Evolutionary conservation across 2,329 filamentous ascomycete species (phyloP).

Genomic region (Trichoderma pleuroti): DNA sequence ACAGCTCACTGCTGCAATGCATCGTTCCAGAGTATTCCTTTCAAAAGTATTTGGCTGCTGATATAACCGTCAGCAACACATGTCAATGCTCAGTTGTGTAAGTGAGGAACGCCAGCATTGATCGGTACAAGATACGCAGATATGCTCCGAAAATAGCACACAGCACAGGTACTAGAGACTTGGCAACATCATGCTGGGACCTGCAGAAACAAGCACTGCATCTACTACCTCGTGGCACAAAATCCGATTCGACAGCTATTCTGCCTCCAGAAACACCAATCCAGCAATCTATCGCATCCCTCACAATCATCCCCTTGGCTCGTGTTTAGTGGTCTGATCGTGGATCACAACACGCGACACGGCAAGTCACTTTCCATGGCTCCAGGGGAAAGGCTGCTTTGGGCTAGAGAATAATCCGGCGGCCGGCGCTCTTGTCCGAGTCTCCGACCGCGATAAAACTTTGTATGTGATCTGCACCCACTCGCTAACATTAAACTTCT

Average conservation of each 20-base stretch:
- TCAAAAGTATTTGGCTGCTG: neutral
- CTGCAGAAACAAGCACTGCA: neutral
- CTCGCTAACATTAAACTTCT: neutral
- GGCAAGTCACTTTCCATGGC: neutral
- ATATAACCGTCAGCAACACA: neutral
- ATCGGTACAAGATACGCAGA: neutral
- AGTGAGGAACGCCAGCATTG: neutral
- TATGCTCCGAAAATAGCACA: accelerated
- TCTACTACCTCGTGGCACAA: neutral
- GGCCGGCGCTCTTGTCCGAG: conserved; percentile 1
- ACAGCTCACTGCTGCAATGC: neutral
- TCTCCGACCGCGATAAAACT: conserved; percentile 1
- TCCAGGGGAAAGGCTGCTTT: conserved; percentile 6
- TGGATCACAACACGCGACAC: conserved; percentile 4
- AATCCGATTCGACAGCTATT: neutral
- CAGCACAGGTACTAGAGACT: neutral
- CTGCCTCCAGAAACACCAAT: neutral
- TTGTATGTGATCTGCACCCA: neutral
- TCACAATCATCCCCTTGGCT: neutral
- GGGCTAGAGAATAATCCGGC: neutral
- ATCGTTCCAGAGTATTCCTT: neutral
- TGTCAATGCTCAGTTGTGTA: neutral
- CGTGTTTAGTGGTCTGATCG: conserved; percentile 15
- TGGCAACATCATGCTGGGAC: neutral
- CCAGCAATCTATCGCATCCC: neutral